phyloP scores from a whole-genome alignment of 345 rosid genomes.

The Lumnitzera racemosa region DNA sequence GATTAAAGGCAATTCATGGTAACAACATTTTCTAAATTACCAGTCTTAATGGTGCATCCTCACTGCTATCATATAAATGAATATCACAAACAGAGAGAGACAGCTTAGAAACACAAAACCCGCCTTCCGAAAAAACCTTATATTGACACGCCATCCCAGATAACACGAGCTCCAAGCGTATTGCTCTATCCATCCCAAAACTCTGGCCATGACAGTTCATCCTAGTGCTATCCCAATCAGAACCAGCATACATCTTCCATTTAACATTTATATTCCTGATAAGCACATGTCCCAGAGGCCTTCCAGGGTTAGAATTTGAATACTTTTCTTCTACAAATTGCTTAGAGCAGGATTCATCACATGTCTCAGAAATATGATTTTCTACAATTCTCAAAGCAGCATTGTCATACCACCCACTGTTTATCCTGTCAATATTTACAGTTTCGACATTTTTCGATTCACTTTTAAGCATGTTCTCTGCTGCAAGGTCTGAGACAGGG shows the following conservation, averaged over 20 bases:
- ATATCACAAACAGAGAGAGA: constrained; percentile 65
- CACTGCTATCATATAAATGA: constrained; percentile 65
- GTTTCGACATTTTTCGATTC: constrained; percentile 25
- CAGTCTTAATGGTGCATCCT: constrained; percentile 73
- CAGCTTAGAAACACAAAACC: constrained; percentile 51
- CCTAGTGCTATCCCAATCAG: constrained; percentile 53
- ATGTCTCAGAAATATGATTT: constrained; percentile 66
- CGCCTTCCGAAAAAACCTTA: constrained; percentile 55
- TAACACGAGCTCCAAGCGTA: constrained; percentile 61
- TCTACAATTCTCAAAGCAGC: constrained; percentile 50
- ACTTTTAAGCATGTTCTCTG: constrained; percentile 24
- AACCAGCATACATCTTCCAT: constrained; percentile 85
- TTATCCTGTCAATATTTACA: constrained; percentile 42
- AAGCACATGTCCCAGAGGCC: constrained; percentile 49
- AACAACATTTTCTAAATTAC: constrained; percentile 33
- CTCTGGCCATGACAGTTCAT: constrained; percentile 19
- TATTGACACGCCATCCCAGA: constrained; percentile 56
- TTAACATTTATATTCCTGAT: constrained; percentile 50
- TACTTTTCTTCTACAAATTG: constrained; percentile 34
- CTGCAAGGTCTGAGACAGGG: constrained; percentile 49
- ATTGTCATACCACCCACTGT: constrained; percentile 73
- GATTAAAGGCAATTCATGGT: constrained; percentile 5
- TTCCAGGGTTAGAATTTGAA: constrained; percentile 21
- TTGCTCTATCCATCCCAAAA: constrained; percentile 48
- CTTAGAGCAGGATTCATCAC: constrained; percentile 34